Base-by-base conservation (phyloP, 495 filamentous ascomycete genomes). In the Aspergillus conjunctus region DNA sequence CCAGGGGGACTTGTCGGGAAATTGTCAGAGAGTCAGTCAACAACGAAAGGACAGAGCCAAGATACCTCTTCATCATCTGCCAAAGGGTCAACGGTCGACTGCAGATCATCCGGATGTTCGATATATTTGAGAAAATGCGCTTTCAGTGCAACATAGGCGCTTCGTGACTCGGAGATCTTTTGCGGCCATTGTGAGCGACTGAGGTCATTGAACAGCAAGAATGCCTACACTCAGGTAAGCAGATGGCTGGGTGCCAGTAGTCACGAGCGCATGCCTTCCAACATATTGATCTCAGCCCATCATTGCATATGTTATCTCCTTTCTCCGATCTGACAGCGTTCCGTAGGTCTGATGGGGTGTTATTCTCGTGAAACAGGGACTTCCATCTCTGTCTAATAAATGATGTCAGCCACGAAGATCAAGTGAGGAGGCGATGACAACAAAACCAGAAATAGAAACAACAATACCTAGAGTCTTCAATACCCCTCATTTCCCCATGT, bases 11-110 rank as follows among this genome's bases (percentile, higher is more conserved):
- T 93, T 54, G 62, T 64, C n/a, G 53, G 37, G 37, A 56, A 68
- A 61, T 73, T 22, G 76, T 81, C 60, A 77, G 50, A 66, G 49
- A 71, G 76, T 69, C 73, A 72, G 70, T 30, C 56, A 45, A 54
- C 54, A 46, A 54, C 54, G 41, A 57, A 1, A 44, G 15, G 20
- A 20, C 15, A 22, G 17, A 17, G n/a, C 4, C 10, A 48, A 43
- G 82, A 79, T 84, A 93, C 92, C 73, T 91, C 81, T 50, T 88
- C 83, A 73, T 91, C 91, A 61, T 96, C 93, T 58, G 90, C 88
- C 60, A 98, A 79, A 4, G 95, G 95, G 73, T 98, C 95, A 15
- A 87, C 73, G 15, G 83, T 81, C 20, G 85, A 87, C n/a, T 84
- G 83, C 48, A 95, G 71, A 68, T 90, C 87, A 63, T 94, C 88